Percentiles rank a stretch among this genome's conserved stretches.
Conservation (phyloP, 257 asterid genomes). For the Solanum pennellii region DNA sequence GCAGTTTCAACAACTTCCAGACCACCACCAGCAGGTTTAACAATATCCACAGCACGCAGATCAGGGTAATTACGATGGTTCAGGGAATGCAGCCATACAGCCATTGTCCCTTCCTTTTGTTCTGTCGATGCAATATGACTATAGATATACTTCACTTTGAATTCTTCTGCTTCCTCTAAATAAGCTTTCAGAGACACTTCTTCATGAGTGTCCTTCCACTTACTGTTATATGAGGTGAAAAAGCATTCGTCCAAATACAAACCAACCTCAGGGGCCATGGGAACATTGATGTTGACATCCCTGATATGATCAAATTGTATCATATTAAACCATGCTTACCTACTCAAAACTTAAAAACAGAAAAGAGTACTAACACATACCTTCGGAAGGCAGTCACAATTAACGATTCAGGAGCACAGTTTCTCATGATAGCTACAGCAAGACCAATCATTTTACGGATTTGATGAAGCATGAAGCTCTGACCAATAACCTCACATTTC, state of each 20-base stretch:
- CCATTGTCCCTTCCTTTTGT: slow-evolving; percentile 67
- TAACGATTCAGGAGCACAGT: slow-evolving; percentile 53
- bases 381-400: slow-evolving; percentile 54
- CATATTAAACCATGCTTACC: background rate
- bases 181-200: slow-evolving; percentile 75
- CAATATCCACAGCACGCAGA: slow-evolving; percentile 10
- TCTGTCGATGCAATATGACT: slow-evolving; percentile 70
- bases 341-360: background rate
- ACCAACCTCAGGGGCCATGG: slow-evolving; percentile 99
- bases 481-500: slow-evolving; percentile 89
- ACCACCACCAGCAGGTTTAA: background rate
- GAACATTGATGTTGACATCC: slow-evolving; percentile 66
- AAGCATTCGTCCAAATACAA: slow-evolving; percentile 87
- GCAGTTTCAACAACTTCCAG: background rate
- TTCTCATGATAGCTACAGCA: slow-evolving; percentile 90
- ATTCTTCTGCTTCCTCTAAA: slow-evolving; percentile 60
- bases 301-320: slow-evolving; percentile 29
- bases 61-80: slow-evolving; percentile 83
- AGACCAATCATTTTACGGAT: slow-evolving; percentile 96
- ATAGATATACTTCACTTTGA: slow-evolving; percentile 70
- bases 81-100: slow-evolving; percentile 75
- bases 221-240: slow-evolving; percentile 73
- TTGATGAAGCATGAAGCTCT: slow-evolving; percentile 99
- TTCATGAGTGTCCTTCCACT: slow-evolving; percentile 66
- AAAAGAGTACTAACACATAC: slow-evolving; percentile 25